These are phyloP conservation scores for Lasiosphaeria miniovina DNA, from an alignment of 495 filamentous ascomycete genomes.

Conservation along the genomic window DNA sequence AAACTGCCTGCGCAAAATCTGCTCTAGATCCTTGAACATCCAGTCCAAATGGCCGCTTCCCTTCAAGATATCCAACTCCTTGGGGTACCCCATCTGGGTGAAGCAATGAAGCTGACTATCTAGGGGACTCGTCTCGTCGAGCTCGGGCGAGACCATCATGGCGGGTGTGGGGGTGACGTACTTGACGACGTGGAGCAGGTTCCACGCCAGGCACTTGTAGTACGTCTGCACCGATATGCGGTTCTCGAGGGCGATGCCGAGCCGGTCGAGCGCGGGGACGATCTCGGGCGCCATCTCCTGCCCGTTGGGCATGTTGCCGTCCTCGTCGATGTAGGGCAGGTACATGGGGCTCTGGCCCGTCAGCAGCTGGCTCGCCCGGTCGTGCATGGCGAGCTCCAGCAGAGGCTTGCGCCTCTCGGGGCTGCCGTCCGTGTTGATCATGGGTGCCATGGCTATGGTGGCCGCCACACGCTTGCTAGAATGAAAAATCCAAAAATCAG, in stretches of 20 bases:
- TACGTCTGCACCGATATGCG: slow-evolving; percentile 4
- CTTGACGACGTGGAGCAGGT: neutral
- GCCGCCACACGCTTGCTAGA: neutral
- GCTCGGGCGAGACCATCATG: neutral
- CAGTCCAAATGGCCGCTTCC: slow-evolving; percentile 1
- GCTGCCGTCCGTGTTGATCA: neutral
- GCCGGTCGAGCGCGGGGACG: neutral
- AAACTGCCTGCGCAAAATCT: neutral
- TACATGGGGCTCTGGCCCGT: neutral
- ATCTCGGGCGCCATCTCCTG: neutral
- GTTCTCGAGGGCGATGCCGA: slow-evolving; percentile 1
- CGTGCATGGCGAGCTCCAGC: slow-evolving; percentile 3
- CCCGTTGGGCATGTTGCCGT: slow-evolving; percentile 1
- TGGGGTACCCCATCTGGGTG: neutral
- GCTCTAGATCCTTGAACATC: slow-evolving; percentile 1
- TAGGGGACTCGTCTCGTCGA: neutral
- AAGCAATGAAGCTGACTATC: neutral
- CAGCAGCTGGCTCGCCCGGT: slow-evolving; percentile 1
- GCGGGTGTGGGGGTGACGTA: neutral
- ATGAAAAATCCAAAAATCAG: neutral
- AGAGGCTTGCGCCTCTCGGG: neutral
- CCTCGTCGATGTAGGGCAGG: neutral
- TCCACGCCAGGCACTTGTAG: neutral
- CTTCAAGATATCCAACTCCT: slow-evolving; percentile 1
- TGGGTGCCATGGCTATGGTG: neutral